Evolutionary conservation across 2,329 filamentous ascomycete genomes (phyloP).

Genomic region (Thermomyces lanuginosus): DNA sequence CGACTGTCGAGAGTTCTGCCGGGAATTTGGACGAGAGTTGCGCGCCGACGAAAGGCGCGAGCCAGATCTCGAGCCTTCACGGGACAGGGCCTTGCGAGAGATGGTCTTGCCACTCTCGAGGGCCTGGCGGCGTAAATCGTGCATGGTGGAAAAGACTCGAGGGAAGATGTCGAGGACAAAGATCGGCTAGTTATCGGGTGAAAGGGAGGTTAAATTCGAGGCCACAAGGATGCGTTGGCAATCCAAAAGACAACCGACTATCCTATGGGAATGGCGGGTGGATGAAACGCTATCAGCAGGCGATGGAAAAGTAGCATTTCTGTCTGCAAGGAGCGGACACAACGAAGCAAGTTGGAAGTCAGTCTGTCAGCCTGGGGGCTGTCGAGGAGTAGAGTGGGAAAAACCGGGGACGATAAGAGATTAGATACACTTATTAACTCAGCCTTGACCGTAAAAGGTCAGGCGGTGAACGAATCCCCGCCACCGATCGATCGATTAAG

Average conservation of each 20-base stretch:
- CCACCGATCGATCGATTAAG: too few species aligned
- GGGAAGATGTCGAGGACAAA: not conserved
- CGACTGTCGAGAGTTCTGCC: slow-evolving; percentile 35
- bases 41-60: slow-evolving; percentile 38
- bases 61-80: slow-evolving; percentile 35
- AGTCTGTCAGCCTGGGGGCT: too few species aligned
- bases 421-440: too few species aligned
- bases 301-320: slow-evolving; percentile 4
- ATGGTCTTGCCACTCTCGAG: slow-evolving; percentile 50
- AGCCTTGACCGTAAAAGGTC: too few species aligned
- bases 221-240: slow-evolving; percentile 4
- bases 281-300: slow-evolving; percentile 2
- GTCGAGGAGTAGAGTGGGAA: not conserved
- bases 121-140: slow-evolving; percentile 39
- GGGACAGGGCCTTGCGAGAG: slow-evolving; percentile 44
- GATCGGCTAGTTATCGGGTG: not conserved
- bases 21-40: slow-evolving; percentile 37
- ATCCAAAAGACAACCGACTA: slow-evolving; percentile 2
- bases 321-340: slow-evolving; percentile 2
- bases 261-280: slow-evolving; percentile 7
- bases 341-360: not conserved
- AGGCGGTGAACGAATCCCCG: too few species aligned
- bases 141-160: slow-evolving; percentile 19
- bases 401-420: too few species aligned
- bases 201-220: not conserved